Evolutionary conservation across 768 basidiomycete genomes (phyloP).

Genomic region (Tubosaeta brunneosetosa): DNA sequence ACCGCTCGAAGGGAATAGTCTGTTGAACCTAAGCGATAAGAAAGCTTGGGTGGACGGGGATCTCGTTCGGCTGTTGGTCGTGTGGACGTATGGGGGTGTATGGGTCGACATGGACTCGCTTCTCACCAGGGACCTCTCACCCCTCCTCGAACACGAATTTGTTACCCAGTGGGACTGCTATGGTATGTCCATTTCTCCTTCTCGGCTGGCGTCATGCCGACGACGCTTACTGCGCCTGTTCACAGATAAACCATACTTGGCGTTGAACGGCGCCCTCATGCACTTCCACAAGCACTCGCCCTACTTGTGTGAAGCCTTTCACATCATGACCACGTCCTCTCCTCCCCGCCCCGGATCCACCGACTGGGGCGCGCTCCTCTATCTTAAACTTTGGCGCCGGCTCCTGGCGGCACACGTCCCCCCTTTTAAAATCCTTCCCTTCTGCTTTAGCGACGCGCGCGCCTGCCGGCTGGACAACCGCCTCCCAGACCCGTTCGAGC

Average conservation of each 20-base stretch:
- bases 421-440: slow-evolving; percentile 91
- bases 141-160: slow-evolving; percentile 90
- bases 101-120: slow-evolving; percentile 99
- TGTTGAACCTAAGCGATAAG: slow-evolving; percentile 60
- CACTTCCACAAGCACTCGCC: slow-evolving; percentile 88
- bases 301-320: slow-evolving; percentile 95
- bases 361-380: slow-evolving; percentile 92
- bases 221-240: not conserved
- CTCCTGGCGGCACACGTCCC: slow-evolving; percentile 66
- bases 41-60: slow-evolving; percentile 97
- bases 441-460: slow-evolving; percentile 90
- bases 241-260: slow-evolving; percentile 66
- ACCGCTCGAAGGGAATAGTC: slow-evolving; percentile 58
- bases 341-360: slow-evolving; percentile 76
- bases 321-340: slow-evolving; percentile 74
- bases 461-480: slow-evolving; percentile 91
- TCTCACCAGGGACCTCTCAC: slow-evolving; percentile 80
- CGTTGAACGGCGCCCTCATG: slow-evolving; percentile 93
- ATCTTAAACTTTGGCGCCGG: slow-evolving; percentile 86
- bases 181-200: slow-evolving; percentile 43
- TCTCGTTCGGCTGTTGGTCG: slow-evolving; percentile 76
- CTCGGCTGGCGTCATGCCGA: not conserved
- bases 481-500: slow-evolving; percentile 84
- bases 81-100: slow-evolving; percentile 89
- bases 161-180: slow-evolving; percentile 99